Evolutionary conservation across 345 rosid genomes (phyloP).

Genomic region (Citrus glauca): DNA sequence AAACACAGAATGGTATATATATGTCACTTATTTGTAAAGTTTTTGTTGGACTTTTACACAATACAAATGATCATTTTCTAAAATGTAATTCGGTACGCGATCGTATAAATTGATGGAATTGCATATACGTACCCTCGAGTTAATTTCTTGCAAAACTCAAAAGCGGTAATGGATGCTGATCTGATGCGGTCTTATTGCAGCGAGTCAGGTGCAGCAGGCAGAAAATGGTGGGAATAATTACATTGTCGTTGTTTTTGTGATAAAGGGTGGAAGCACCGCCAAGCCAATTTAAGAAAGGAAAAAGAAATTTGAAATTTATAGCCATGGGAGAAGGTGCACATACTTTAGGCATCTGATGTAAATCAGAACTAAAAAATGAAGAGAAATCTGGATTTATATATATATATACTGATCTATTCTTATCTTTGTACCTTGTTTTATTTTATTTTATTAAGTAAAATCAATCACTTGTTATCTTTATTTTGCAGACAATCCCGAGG

Average conservation of each 20-base stretch:
- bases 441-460: no score
- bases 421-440: no score
- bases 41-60: not conserved
- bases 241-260: not conserved
- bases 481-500: not conserved
- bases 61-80: not conserved
- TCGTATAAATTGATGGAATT: not conserved
- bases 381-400: not conserved
- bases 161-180: not conserved
- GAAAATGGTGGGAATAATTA: not conserved
- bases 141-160: not conserved
- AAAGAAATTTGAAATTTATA: not conserved
- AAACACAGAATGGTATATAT: not conserved
- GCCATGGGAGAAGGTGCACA: not conserved
- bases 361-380: not conserved
- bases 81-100: not conserved
- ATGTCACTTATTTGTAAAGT: not conserved
- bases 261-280: not conserved
- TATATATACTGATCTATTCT: no score
- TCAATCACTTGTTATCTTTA: no score
- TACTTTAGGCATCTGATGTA: not conserved
- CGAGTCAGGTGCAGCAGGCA: not conserved
- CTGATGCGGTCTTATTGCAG: not conserved
- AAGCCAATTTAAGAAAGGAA: not conserved
- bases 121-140: not conserved